Base-by-base conservation (phyloP, 2,329 filamentous ascomycete species). In the Xylaria sp. region DNA sequence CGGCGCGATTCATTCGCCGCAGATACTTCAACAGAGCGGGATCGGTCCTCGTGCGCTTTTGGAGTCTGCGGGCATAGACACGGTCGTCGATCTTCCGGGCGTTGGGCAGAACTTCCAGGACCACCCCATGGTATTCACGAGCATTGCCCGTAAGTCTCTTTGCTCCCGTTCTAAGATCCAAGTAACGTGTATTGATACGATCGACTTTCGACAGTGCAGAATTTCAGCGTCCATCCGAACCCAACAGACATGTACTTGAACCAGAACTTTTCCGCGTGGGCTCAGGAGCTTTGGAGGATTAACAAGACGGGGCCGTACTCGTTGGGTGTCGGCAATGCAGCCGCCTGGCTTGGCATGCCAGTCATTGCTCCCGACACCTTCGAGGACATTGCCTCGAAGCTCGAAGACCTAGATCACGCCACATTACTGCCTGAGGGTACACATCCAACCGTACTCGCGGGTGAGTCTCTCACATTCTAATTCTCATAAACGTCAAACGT, bases 61-160 rank as follows among this genome's bases (percentile, higher is more conserved):
- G 2, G 67, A 76, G n/a, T 71, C 73, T 9, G 76, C 77, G 6
- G 79, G 78, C 2, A 78, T 84, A 28, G 72, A 77, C 7, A 72
- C 74, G 1, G 60, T 78, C 5, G 73, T 82, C 37, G 76, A 82
- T 50, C 73, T 83, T 15, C 77, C 79, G 4, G 78, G 79, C 2
- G 82, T 84, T 3, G 82, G 82, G 4, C 75, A 80, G 53, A 80
- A 83, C 62, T 79, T 83, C 60, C 81, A 83, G 62, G 82, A 84
- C 64, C 81, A 84, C 55, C 71, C 73, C 11, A 77, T 72, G 67
- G 63, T 75, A 6, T 66, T 71, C 17, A 69, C 70, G 35, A 66
- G 59, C 21, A 68, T 75, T 50, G 47, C 57, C 8, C 63, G 73
- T 75, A 64, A 68, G 72, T 68, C 4, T 15, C n/a, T 4, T 19